Percentiles rank a stretch among this genome's conserved stretches.
These are phyloP conservation scores for Metschnikowia kofuensis DNA, from an alignment of 805 yeast genomes.

Conservation along the genomic window DNA sequence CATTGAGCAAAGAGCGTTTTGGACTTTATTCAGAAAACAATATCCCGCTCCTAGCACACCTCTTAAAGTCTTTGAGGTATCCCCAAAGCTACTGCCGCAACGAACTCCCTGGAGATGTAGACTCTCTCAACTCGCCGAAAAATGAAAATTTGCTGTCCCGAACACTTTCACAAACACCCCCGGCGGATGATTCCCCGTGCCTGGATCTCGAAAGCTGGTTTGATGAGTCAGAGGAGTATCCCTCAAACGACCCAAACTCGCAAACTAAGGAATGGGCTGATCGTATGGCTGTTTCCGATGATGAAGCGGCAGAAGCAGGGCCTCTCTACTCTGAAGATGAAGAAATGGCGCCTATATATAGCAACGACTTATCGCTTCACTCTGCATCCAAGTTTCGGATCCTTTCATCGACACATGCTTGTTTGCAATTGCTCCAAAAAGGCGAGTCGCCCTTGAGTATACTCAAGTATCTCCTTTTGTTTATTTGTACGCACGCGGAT, in stretches of 20 bases:
- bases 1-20: constrained; percentile 11
- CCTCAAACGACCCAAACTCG: not conserved
- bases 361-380: not conserved
- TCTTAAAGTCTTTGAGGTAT: constrained; percentile 13
- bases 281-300: constrained; percentile 29
- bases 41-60: constrained; percentile 15
- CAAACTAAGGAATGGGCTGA: constrained; percentile 15
- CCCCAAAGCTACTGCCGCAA: not conserved
- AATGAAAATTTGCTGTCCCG: not conserved
- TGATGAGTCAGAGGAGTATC: not conserved
- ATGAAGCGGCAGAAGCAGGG: constrained; percentile 24
- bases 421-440: constrained; percentile 19
- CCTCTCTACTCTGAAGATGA: constrained; percentile 7
- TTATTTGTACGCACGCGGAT: constrained; percentile 19
- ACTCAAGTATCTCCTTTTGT: constrained; percentile 24
- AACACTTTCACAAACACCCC: too few relatives aligned
- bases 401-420: constrained; percentile 16
- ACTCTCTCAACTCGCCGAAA: not conserved
- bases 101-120: not conserved
- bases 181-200: not conserved
- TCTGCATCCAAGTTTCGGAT: constrained; percentile 12
- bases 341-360: not conserved
- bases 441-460: constrained; percentile 31
- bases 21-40: constrained; percentile 21
- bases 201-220: constrained; percentile 7